phyloP scores from a whole-genome alignment of 179 eudicot species.

The Patellifolia procumbens region DNA sequence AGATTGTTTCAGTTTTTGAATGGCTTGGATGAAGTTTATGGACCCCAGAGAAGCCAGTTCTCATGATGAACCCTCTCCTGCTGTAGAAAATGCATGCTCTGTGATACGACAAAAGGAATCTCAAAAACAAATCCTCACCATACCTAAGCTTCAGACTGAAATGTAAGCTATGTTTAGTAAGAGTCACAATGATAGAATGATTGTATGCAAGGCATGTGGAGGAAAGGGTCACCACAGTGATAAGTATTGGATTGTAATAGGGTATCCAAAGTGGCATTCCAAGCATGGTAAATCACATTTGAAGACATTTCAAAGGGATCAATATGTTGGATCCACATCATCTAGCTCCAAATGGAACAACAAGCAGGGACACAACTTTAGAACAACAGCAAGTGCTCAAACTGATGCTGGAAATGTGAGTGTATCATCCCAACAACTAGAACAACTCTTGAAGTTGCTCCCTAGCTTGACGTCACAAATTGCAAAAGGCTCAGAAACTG shows the following conservation, averaged over 20 bases:
- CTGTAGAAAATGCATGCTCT: neutral
- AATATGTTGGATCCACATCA: too few species aligned
- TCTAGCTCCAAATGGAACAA: too few species aligned
- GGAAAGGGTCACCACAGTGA: neutral
- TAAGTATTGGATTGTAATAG: neutral
- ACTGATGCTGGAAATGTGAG: neutral
- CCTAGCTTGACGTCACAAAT: too few species aligned
- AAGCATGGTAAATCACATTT: neutral
- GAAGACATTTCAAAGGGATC: too few species aligned
- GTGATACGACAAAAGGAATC: neutral
- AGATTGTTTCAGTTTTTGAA: conserved; percentile 1
- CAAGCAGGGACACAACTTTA: rapidly evolving
- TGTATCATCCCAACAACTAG: too few species aligned
- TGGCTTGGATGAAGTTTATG: neutral
- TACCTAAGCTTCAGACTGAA: neutral
- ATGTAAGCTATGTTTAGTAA: neutral
- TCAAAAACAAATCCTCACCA: neutral
- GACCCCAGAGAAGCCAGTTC: neutral
- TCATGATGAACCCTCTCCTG: neutral
- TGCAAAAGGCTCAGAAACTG: too few species aligned
- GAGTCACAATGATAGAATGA: neutral
- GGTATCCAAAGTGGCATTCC: neutral
- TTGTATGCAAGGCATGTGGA: neutral
- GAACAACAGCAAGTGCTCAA: neutral
- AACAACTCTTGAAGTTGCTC: too few species aligned